phyloP scores from a whole-genome alignment of 768 basidiomycete genomes.

The Tulasnella sp. region DNA sequence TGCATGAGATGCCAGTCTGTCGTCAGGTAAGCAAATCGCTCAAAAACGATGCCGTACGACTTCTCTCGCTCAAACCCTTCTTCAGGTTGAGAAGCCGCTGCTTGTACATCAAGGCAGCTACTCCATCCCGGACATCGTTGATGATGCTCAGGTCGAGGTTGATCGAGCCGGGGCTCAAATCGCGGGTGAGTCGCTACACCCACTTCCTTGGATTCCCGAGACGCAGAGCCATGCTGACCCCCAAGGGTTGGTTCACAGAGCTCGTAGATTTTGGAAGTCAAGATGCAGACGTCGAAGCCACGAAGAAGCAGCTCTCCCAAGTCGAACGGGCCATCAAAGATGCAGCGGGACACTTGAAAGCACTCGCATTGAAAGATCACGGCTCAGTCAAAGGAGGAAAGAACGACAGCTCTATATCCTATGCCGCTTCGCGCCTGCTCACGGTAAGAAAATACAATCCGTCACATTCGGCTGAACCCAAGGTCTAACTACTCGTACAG shows the following conservation, averaged over 20 bases:
- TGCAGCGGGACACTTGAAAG: neutral
- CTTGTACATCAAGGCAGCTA: neutral
- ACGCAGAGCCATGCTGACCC: too few species aligned
- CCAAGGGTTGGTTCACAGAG: neutral
- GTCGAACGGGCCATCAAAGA: neutral
- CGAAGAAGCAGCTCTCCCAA: neutral
- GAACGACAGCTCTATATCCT: neutral
- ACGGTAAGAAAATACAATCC: neutral
- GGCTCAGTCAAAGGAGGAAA: neutral
- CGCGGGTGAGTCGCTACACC: neutral
- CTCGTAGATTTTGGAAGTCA: neutral
- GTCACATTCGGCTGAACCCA: neutral
- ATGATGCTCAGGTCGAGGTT: neutral
- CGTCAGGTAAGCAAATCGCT: neutral
- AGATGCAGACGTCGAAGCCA: neutral
- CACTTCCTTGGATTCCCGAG: too few species aligned
- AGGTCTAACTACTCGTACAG: neutral
- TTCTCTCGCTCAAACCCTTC: neutral
- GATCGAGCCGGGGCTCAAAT: neutral
- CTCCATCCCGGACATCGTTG: neutral
- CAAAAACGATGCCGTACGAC: neutral
- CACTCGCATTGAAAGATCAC: neutral
- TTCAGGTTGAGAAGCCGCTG: neutral
- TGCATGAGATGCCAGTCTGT: neutral
- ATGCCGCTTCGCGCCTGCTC: neutral